A percentile compares a stretch with the other conserved stretches of the same genome.
phyloP scores from a whole-genome alignment of 2,329 filamentous ascomycete genomes.

The Xylariaceae sp. region DNA sequence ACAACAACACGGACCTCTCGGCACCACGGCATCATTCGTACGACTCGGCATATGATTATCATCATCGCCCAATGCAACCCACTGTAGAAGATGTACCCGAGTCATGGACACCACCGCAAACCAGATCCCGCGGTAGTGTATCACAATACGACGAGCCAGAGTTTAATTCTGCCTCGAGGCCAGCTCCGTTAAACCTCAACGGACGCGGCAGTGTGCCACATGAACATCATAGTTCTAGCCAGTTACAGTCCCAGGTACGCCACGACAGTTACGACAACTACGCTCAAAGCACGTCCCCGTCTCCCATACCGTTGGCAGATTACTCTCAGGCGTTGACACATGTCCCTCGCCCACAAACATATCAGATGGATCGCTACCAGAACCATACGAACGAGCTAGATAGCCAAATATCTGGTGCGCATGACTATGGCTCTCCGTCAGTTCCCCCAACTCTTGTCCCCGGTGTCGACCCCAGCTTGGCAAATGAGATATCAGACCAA shows the following conservation, averaged over 20 bases:
- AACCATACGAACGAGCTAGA: slow-evolving; percentile 47
- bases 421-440: slow-evolving; percentile 52
- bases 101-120: slow-evolving; percentile 48
- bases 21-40: slow-evolving; percentile 58
- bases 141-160: slow-evolving; percentile 48
- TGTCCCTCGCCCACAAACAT: slow-evolving; percentile 35
- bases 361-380: slow-evolving; percentile 37
- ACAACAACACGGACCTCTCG: slow-evolving; percentile 46
- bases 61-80: slow-evolving; percentile 62
- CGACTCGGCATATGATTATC: slow-evolving; percentile 54
- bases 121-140: slow-evolving; percentile 35
- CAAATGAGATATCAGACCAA: slow-evolving; percentile 64
- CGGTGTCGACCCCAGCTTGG: slow-evolving; percentile 63
- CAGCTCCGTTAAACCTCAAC: slow-evolving; percentile 54
- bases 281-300: slow-evolving; percentile 41
- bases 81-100: slow-evolving; percentile 71
- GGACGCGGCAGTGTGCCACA: slow-evolving; percentile 45
- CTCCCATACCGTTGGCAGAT: slow-evolving; percentile 44
- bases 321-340: slow-evolving; percentile 43
- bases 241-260: slow-evolving; percentile 36
- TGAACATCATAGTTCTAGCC: slow-evolving; percentile 40
- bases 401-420: slow-evolving; percentile 41
- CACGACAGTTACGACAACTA: slow-evolving; percentile 41
- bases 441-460: slow-evolving; percentile 66
- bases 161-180: slow-evolving; percentile 49